Evolutionary conservation across 2,329 filamentous ascomycete genomes (phyloP), one percentile per base, ranked within the genome.

Genomic region (Orbilia oligospora): DNA sequence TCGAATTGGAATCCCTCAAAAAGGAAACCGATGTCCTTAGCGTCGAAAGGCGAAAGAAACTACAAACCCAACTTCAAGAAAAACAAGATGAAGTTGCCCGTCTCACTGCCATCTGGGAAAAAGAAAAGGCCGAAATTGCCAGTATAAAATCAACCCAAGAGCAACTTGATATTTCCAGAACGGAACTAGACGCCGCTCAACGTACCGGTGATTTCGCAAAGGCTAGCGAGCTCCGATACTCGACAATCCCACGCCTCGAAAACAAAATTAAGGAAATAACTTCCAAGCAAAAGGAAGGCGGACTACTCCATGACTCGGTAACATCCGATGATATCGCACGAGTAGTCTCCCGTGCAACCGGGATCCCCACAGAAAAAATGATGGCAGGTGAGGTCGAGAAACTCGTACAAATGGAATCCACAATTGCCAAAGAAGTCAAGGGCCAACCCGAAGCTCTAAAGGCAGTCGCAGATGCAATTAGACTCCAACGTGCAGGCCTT

Each of bases 351-450:
- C 89, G 93, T 68, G 91, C 93, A 30, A 98, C 96, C 0, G 95
- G 96, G 30, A 98, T 97, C 77, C 96, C 96, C 0, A 92, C 97
- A 24, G 91, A 91, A 33, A 98, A 97, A 84, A 88, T 99, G 61
- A 97, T 97, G 82, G 91, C 93, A 8, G 95, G 95, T 22, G 95
- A 98, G 81, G 92, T 97, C 48, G 94, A 98, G 84, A 97, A 97
- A 85, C 87, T 99, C 30, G 92, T 99, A 14, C 91, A 93, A 82
- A 98, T 98, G 94, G 96, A 99, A 84, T 93, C 97, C 79, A 92
- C 90, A 0, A 88, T 99, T 8, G 89, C 93, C 4, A 87, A 94
- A 82, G 92, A 92, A 3, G 92, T 99, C 69, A 91, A 93, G 80
- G 96, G 96, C 2, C 96, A 99, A 84, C 95, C 98, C 80, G 94